These are phyloP conservation scores for Exsudoporus floridanus DNA, from an alignment of 1,284 basidiomycete genomes.

Conservation along the genomic window DNA sequence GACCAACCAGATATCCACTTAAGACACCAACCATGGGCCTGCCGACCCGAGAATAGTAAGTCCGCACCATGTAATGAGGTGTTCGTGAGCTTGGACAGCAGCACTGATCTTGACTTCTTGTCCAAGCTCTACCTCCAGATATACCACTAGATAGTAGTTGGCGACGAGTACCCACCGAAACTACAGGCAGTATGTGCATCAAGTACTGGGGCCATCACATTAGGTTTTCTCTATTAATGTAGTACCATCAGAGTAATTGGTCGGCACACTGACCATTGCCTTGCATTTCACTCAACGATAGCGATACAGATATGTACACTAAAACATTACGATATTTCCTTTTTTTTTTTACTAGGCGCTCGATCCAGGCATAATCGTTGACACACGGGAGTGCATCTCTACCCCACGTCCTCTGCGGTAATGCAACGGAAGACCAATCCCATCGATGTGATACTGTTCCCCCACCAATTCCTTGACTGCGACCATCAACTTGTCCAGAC, in stretches of 20 bases:
- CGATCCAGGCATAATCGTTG: neutral
- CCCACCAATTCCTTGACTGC: slow-evolving; percentile 79
- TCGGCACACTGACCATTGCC: neutral
- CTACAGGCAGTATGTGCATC: neutral
- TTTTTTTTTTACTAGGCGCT: neutral
- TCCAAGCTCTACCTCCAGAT: no score
- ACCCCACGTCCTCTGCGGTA: slow-evolving; percentile 13
- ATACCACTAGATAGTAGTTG: no score
- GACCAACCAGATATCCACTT: neutral
- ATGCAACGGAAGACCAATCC: slow-evolving; percentile 47
- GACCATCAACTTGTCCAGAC: slow-evolving; percentile 71
- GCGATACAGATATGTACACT: neutral
- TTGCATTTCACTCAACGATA: neutral
- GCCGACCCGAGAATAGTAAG: no score
- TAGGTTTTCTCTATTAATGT: neutral
- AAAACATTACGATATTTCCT: neutral
- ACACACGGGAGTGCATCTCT: slow-evolving; percentile 16
- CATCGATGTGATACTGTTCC: slow-evolving; percentile 76
- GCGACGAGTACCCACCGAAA: no score
- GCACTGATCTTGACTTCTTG: no score
- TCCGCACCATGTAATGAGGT: no score
- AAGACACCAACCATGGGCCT: neutral
- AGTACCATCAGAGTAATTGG: neutral
- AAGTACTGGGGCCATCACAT: neutral
- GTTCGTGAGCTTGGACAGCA: no score